Conservation (phyloP, 306 rosid species). For the Calophaca sinica region DNA sequence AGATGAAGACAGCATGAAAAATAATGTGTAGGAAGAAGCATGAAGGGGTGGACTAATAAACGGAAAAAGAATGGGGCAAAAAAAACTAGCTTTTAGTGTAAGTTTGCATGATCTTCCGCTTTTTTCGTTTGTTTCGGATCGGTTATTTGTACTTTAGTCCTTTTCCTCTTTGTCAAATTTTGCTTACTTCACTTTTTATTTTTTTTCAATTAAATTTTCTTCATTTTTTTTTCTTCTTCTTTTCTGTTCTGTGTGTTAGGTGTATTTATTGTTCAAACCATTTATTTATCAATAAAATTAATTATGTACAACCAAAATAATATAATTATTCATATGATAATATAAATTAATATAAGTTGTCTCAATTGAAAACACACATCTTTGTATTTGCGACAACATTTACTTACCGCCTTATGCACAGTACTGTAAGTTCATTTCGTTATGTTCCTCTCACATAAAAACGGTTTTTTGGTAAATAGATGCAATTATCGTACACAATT, state of each 20-base stretch:
- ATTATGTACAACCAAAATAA: background rate
- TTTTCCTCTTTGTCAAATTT: slow-evolving; percentile 31
- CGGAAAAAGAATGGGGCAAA: slow-evolving; percentile 2
- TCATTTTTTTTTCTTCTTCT: background rate
- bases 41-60: background rate
- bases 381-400: background rate
- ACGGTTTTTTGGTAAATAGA: too few species aligned
- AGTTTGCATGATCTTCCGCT: slow-evolving; percentile 59
- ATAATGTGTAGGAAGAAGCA: background rate
- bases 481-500: too few species aligned
- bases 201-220: too few species aligned
- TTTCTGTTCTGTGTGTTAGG: too few species aligned
- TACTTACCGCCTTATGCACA: background rate
- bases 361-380: background rate
- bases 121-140: slow-evolving; percentile 50
- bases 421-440: too few species aligned
- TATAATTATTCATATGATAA: background rate
- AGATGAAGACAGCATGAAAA: slow-evolving; percentile 48
- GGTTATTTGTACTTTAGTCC: slow-evolving; percentile 36
- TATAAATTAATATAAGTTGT: background rate
- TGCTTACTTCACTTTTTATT: background rate
- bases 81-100: slow-evolving; percentile 44
- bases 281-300: background rate
- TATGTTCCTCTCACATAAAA: too few species aligned
- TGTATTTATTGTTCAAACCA: too few species aligned